A percentile compares a stretch with the other conserved stretches of the same genome.
These are phyloP conservation scores for Thelephora aurantiotincta DNA, from an alignment of 768 basidiomycete species.

Conservation along the genomic window DNA sequence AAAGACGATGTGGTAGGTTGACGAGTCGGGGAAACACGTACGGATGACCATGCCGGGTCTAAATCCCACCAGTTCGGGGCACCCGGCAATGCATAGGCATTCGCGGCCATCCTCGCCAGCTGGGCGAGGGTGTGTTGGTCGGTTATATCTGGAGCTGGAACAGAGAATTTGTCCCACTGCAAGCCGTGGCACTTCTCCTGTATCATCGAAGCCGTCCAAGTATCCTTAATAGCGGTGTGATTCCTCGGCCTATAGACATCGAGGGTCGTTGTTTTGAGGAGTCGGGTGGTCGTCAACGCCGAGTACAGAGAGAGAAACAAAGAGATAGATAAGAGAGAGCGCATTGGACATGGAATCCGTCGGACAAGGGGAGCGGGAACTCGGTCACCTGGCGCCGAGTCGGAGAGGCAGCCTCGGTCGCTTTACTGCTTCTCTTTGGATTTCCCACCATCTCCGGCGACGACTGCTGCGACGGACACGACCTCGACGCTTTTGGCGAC, in stretches of 20 bases:
- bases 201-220: constrained; percentile 36
- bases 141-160: constrained; percentile 64
- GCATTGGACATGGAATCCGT: no score
- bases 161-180: constrained; percentile 54
- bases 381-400: no score
- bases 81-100: constrained; percentile 74
- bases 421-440: no score
- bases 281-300: constrained; percentile 3
- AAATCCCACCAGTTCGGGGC: constrained; percentile 72
- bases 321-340: no score
- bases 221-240: constrained; percentile 31
- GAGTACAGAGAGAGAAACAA: no score
- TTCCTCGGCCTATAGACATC: constrained; percentile 49
- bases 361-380: no score
- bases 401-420: no score
- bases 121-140: constrained; percentile 71
- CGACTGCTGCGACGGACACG: neutral
- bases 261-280: constrained; percentile 35
- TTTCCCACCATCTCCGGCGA: neutral
- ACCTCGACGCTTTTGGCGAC: neutral
- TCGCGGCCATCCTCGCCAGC: constrained; percentile 76
- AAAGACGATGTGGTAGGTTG: neutral
- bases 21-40: constrained; percentile 5
- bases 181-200: constrained; percentile 34
- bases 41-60: constrained; percentile 56